Evolutionary conservation across 805 yeast species (phyloP).

Genomic region (Ogataea pini): DNA sequence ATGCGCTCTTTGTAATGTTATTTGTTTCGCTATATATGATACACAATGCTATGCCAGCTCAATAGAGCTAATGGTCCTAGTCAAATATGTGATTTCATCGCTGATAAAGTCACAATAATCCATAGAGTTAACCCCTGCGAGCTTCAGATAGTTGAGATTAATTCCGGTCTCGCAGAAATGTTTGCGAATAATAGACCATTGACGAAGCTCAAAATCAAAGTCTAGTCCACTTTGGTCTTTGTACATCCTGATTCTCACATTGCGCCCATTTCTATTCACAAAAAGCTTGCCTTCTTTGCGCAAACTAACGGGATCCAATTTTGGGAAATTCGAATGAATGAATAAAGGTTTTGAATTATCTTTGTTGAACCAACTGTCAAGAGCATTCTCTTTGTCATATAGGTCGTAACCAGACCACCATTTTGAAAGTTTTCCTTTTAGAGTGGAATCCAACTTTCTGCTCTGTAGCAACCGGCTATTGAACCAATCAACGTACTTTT

Average conservation of each 20-base stretch:
- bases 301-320: slow-evolving; percentile 46
- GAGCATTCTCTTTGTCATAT: slow-evolving; percentile 18
- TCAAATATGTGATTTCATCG: slow-evolving; percentile 48
- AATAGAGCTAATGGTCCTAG: slow-evolving; percentile 22
- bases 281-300: slow-evolving; percentile 39
- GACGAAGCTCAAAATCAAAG: slow-evolving; percentile 60
- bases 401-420: slow-evolving; percentile 19
- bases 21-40: not conserved
- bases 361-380: slow-evolving; percentile 27
- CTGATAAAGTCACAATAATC: slow-evolving; percentile 54
- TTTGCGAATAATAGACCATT: slow-evolving; percentile 55
- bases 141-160: slow-evolving; percentile 26
- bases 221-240: slow-evolving; percentile 31
- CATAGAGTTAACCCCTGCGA: slow-evolving; percentile 31
- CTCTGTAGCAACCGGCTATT: slow-evolving; percentile 5
- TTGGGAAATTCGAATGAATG: slow-evolving; percentile 56
- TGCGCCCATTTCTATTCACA: slow-evolving; percentile 17
- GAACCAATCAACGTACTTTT: slow-evolving; percentile 24
- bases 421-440: slow-evolving; percentile 11
- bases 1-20: not conserved
- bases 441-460: slow-evolving; percentile 9
- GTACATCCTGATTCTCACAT: slow-evolving; percentile 31
- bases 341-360: slow-evolving; percentile 37
- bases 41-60: not conserved
- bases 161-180: slow-evolving; percentile 33